phyloP scores from a whole-genome alignment of 2,329 filamentous ascomycete genomes.

The Fusarium verrucosum region DNA sequence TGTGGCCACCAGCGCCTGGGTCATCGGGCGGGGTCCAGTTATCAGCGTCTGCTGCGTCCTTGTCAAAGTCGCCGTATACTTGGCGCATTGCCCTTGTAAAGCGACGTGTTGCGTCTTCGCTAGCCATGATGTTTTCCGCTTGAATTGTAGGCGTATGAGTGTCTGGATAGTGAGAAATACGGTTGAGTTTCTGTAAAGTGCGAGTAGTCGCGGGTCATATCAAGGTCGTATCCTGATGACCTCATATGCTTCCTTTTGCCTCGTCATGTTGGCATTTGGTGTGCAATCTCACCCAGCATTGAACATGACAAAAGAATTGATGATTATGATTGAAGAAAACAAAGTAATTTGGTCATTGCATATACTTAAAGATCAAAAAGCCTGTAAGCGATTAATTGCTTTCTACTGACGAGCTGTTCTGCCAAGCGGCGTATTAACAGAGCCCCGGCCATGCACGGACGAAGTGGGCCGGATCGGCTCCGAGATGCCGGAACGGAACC shows the following conservation, averaged over 20 bases:
- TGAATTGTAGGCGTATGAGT: no score
- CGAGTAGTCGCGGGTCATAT: background rate
- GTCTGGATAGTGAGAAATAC: background rate
- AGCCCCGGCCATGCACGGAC: no score
- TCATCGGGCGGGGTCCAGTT: conserved; percentile 57
- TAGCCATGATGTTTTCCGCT: background rate
- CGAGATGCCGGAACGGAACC: no score
- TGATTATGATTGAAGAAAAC: background rate
- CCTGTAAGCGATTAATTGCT: no score
- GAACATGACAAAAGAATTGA: background rate
- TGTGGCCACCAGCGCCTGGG: conserved; percentile 62
- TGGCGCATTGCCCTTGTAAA: conserved; percentile 51
- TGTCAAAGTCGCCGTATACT: conserved; percentile 52
- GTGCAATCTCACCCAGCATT: background rate
- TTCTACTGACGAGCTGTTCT: no score
- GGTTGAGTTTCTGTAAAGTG: background rate
- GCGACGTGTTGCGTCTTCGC: conserved; percentile 23
- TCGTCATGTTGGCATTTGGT: conserved; percentile 9
- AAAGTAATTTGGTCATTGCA: background rate
- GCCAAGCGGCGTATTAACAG: no score
- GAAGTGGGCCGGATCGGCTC: no score
- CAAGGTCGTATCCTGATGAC: background rate
- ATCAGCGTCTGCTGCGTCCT: conserved; percentile 23
- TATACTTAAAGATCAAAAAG: no score
- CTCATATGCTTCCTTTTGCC: conserved; percentile 7